Conservation (phyloP, 2,329 filamentous ascomycete genomes). For the Fusarium piperis region DNA sequence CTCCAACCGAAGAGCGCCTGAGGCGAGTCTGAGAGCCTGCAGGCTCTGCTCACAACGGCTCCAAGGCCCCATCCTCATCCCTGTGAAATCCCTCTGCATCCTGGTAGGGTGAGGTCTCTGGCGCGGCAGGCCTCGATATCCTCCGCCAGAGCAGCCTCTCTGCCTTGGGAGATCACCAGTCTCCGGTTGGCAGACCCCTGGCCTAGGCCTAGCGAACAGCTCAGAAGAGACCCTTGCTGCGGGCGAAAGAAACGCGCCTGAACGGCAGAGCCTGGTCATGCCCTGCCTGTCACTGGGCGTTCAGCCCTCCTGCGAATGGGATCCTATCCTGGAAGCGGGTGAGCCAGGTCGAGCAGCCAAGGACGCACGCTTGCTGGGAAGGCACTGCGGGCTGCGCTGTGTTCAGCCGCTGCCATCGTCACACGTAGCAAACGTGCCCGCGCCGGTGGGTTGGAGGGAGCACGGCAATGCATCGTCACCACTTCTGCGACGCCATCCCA, state of each 20-base stretch:
- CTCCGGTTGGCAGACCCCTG: background rate
- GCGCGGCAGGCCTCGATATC: background rate
- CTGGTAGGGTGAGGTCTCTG: background rate
- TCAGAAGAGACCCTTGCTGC: background rate
- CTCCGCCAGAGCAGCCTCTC: background rate
- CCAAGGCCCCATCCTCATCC: constrained; percentile 11
- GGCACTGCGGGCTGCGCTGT: constrained; percentile 33
- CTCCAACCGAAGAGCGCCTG: background rate
- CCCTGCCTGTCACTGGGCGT: background rate
- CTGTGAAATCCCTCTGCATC: constrained; percentile 10
- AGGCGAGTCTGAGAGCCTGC: constrained; percentile 17
- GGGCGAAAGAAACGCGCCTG: constrained; percentile 4
- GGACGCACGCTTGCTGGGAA: constrained; percentile 3
- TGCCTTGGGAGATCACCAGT: background rate
- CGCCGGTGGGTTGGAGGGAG: constrained; percentile 8
- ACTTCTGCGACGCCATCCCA: constrained; percentile 21
- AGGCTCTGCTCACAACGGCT: constrained; percentile 12
- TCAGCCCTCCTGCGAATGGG: background rate
- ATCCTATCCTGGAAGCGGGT: background rate
- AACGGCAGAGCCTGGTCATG: constrained; percentile 13
- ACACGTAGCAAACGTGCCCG: constrained; percentile 37
- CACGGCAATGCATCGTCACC: constrained; percentile 17
- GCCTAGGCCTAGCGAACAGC: background rate
- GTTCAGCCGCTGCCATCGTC: constrained; percentile 36
- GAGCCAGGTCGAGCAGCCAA: background rate